Evolutionary conservation across 2,329 filamentous ascomycete genomes (phyloP).

Genomic region (Hypoxylon rubiginosum): DNA sequence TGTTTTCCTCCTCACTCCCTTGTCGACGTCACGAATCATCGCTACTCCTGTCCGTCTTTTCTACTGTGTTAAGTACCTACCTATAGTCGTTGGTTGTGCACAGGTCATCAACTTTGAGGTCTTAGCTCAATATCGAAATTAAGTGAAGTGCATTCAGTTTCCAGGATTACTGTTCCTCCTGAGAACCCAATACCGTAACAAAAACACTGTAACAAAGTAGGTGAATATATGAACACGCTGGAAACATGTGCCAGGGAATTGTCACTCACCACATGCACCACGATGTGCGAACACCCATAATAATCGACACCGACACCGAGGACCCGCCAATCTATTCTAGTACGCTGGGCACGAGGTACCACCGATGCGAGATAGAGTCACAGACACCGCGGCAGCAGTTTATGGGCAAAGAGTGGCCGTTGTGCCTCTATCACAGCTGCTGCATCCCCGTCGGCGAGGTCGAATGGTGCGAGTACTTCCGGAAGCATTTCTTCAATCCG

Average conservation of each 20-base stretch:
- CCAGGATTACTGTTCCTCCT: too few species aligned
- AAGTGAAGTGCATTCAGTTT: background rate
- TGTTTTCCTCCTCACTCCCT: too few species aligned
- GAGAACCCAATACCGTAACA: too few species aligned
- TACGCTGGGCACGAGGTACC: conserved; percentile 38
- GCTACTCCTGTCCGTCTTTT: too few species aligned
- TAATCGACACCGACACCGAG: conserved; percentile 20
- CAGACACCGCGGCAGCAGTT: conserved; percentile 8
- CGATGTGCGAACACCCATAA: conserved; percentile 45
- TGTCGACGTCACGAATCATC: too few species aligned
- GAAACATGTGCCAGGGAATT: conserved; percentile 44
- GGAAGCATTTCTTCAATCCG: background rate
- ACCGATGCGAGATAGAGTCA: conserved; percentile 43
- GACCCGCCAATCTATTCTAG: conserved; percentile 35
- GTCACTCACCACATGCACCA: conserved; percentile 49
- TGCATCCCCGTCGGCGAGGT: conserved; percentile 25
- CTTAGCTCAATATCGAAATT: background rate
- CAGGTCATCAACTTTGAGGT: too few species aligned
- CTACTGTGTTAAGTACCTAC: too few species aligned
- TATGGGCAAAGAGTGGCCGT: background rate
- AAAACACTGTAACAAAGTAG: too few species aligned
- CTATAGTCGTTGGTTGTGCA: too few species aligned
- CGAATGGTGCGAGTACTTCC: conserved; percentile 29
- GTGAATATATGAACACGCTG: background rate
- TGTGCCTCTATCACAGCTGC: conserved; percentile 47